Base-by-base conservation (phyloP, 441 rosid species). In the Euphorbia neoarborescens region DNA sequence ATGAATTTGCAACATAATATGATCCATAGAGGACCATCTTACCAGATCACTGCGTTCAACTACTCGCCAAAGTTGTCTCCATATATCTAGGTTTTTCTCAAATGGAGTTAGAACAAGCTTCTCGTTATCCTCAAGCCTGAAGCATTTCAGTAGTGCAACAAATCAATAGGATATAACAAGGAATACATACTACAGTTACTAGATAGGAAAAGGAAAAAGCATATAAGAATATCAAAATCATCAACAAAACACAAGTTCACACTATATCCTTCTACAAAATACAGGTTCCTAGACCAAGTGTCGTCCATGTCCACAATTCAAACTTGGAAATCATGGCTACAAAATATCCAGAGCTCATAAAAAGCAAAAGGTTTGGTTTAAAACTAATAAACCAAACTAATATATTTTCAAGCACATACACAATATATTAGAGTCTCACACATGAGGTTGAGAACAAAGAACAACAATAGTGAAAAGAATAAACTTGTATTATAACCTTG, bases 21-120 rank as follows among this genome's bases (percentile, higher is more conserved):
- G 28, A 62, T 20, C 42, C 3, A 27, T 67, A 68, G 68, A 56
- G 57, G 68, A 70, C 24, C 22, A 59, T 32, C 77, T 77, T 82
- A 92, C 98, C 92, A 93, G 76, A 82, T 91, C 96, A 88, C 94
- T 89, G 60, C 96, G 91, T 71, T 94, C 99, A 78, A 91, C 88
- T 61, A 94, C 99, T 51, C 96, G 92, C 97, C 99, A 94, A 77
- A 93, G 96, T 66, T 90, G 98, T 79, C 98, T 88, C 98, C 98
- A 90, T 40, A 92, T 90, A 77, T 92, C 98, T 56, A 92, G 88
- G 74, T 92, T 92, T 83, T 92, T 92, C 86, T 92, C 98, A 66
- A 92, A 92, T 69, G 98, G 97, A 35, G 97, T 92, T 70, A 92
- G 86, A 50, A 90, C 91, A 83, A 92, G 94, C 56, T 83, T 92